Evolutionary conservation across 441 rosid species (phyloP), one percentile per base, ranked within the genome.

Genomic region (Flueggea neowawraea): DNA sequence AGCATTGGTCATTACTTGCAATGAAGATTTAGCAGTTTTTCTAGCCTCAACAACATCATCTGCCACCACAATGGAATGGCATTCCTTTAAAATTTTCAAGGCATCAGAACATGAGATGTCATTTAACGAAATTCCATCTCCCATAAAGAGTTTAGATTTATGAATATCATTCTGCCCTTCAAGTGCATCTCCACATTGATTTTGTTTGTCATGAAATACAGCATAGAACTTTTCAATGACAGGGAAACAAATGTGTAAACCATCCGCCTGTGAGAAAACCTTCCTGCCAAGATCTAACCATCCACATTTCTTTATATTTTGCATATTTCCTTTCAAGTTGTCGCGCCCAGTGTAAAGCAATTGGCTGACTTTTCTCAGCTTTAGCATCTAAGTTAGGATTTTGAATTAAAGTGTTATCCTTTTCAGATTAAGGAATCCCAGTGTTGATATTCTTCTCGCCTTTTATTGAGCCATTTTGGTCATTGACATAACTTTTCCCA

Each of bases 271-370:
- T 48, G 84, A 69, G 60, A 73, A 78, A 56, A 74, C 92, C 69
- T 91, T 94, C 69, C 96, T 91, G 61, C 77, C 75, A 58, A 79
- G 89, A 74, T 91, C 96, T 79, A 94, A 76, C 99, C 99, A 94
- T 59, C 92, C 90, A 54, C 83, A 84, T 66, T 70, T 87, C 84
- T 91, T 94, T 77, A 94, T 71, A 12, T 80, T 94, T 94, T 16
- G 89, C 96, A 66, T 75, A 61, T 51, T 73, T 83, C 78, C 72
- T 91, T 69, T 82, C 84, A 67, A 87, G 72, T 72, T 86, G 81
- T 66, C 91, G 61, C 15, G 75, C 79, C 83, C 82, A 78, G 54
- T 63, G 43, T 5, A 69, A 75, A 61, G 72, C 69, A 58, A 54
- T 69, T 54, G 51, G 61, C 68, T 52, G 77, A 67, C 58, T 44